phyloP scores from a whole-genome alignment of 2,329 filamentous ascomycete genomes.

The Epichloe aotearoae region DNA sequence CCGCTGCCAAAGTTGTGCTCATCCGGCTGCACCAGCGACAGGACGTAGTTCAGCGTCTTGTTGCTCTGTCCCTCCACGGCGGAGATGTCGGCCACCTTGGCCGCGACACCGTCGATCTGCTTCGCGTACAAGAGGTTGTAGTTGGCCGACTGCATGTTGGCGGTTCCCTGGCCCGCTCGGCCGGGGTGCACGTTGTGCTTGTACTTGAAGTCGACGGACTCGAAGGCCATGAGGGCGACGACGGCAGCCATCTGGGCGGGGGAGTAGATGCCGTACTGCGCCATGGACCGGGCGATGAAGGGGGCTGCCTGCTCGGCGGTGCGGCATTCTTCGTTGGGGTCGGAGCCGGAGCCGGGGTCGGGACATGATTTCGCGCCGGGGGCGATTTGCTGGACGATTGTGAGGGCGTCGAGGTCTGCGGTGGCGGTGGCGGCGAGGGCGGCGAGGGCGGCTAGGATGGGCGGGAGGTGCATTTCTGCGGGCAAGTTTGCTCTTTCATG shows the following conservation, averaged over 20 bases:
- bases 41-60: constrained; percentile 24
- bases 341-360: constrained; percentile 16
- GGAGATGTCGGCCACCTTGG: constrained; percentile 18
- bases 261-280: constrained; percentile 39
- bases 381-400: constrained; percentile 39
- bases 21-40: constrained; percentile 32
- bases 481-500: background rate
- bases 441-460: background rate
- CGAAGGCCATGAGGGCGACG: constrained; percentile 57
- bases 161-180: constrained; percentile 57
- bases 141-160: constrained; percentile 36
- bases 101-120: constrained; percentile 24
- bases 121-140: constrained; percentile 37
- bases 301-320: constrained; percentile 49
- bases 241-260: constrained; percentile 54
- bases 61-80: constrained; percentile 15
- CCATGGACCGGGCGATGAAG: constrained; percentile 42
- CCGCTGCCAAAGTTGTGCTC: constrained; percentile 40
- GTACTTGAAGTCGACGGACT: constrained; percentile 57
- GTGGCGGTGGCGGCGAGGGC: constrained; percentile 8
- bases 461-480: constrained; percentile 13
- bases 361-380: constrained; percentile 42
- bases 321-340: constrained; percentile 40
- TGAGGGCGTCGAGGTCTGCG: constrained; percentile 13
- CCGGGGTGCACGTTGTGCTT: constrained; percentile 49